Conservation (phyloP, 768 basidiomycete genomes). For the Mycena capillaripes region DNA sequence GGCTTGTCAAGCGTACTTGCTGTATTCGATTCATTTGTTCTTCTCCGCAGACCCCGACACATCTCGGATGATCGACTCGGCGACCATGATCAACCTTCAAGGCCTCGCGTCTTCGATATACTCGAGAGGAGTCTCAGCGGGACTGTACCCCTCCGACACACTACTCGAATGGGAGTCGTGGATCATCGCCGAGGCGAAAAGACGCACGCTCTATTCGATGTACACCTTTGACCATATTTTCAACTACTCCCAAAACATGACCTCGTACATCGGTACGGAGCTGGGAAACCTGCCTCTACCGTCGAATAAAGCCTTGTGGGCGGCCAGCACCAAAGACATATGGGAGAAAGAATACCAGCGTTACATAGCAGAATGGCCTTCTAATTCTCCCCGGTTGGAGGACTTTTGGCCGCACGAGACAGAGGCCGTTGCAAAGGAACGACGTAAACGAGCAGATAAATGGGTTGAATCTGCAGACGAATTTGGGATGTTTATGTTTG, state of each 20-base stretch:
- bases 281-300: constrained; percentile 14
- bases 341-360: constrained; percentile 22
- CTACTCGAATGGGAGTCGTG: constrained; percentile 16
- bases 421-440: background rate
- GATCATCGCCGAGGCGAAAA: constrained; percentile 27
- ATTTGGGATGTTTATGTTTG: constrained; percentile 33
- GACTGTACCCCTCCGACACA: background rate
- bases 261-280: constrained; percentile 32
- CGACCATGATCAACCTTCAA: constrained; percentile 29
- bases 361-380: constrained; percentile 17
- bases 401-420: constrained; percentile 26
- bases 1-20: constrained; percentile 32
- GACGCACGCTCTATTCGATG: constrained; percentile 27
- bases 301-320: constrained; percentile 15
- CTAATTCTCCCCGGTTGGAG: constrained; percentile 4
- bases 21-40: constrained; percentile 27
- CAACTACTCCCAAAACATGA: constrained; percentile 3
- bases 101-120: constrained; percentile 30
- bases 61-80: constrained; percentile 9
- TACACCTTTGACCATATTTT: constrained; percentile 29
- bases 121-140: background rate
- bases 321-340: background rate
- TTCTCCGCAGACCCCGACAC: constrained; percentile 20
- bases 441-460: constrained; percentile 7
- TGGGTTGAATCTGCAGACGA: constrained; percentile 29